Base-by-base conservation (phyloP, 225 moss, liverwort and hornwort species). In the Thuidium tamariscinum region DNA sequence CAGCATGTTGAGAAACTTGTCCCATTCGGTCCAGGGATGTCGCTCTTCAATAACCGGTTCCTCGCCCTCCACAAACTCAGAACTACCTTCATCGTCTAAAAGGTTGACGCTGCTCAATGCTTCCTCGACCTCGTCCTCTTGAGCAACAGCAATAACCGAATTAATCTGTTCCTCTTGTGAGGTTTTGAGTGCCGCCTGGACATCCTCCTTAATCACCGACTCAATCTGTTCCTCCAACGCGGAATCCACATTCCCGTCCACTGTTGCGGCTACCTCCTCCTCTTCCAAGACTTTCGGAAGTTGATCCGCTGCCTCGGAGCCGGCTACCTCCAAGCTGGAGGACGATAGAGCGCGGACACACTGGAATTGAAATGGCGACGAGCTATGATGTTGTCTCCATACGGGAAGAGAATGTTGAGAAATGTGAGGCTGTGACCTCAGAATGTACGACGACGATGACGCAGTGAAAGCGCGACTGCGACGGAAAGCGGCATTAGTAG, bases 11-110 rank as follows among this genome's bases (percentile, higher is more conserved):
- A 92, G 88, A 59, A 64, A 93, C 39, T 82, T 79, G 32, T 82
- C 59, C 93, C 93, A 93, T 81, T 92, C 93, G 8, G 86, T 29
- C 93, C 93, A 93, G 16, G 90, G 90, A 80, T 91, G 93, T 44
- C 51, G 82, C 79, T 85, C 87, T 64, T 79, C 82, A 56, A 27
- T 42, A 13, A 32, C 79, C n/a, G 62, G 51, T 20, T 56, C 30
- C 26, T 83, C 83, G 16, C 68, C 77, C 17, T 80, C 80, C 59
- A 52, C 83, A 37, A 49, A 16, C 49, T 59, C 81, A 44, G 60
- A 74, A 79, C 48, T 36, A 74, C 23, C 65, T 80, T 54, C 87
- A 59, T 78, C 89, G 63, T 42, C 48, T 27, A 89, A 42, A 51
- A 90, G 88, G 79, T 93, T 90, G 48, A 88, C 63, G 23, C 86